phyloP scores from a whole-genome alignment of 2,329 filamentous ascomycete species.

The Penicillium sclerotigenum region DNA sequence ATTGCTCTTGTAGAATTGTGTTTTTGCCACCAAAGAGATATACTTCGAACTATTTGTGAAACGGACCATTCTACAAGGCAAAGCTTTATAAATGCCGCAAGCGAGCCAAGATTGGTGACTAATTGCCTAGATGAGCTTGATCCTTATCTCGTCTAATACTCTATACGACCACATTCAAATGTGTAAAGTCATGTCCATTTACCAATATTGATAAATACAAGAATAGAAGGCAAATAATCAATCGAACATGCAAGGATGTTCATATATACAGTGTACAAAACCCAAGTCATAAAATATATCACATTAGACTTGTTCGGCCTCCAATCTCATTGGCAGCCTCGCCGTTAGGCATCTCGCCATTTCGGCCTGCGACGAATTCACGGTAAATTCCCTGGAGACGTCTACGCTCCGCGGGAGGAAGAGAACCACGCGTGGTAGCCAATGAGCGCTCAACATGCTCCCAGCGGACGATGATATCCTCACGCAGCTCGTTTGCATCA shows the following conservation, averaged over 20 bases:
- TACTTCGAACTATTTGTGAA: no score
- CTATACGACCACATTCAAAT: not conserved
- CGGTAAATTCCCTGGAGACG: slow-evolving; percentile 77
- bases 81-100: not conserved
- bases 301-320: slow-evolving; percentile 92
- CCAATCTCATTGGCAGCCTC: slow-evolving; percentile 91
- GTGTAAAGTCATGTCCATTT: not conserved
- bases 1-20: not conserved
- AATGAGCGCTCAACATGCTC: slow-evolving; percentile 77
- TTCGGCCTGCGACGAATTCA: slow-evolving; percentile 89
- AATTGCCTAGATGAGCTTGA: not conserved
- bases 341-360: slow-evolving; percentile 92
- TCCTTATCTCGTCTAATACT: not conserved
- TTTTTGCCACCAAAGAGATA: no score
- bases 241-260: not conserved
- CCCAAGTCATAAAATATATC: slow-evolving; percentile 14
- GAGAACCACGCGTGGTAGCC: slow-evolving; percentile 73
- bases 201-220: slow-evolving; percentile 9
- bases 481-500: slow-evolving; percentile 36
- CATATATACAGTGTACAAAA: slow-evolving; percentile 23
- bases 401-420: slow-evolving; percentile 71
- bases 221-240: not conserved
- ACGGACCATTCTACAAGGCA: not conserved
- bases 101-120: not conserved
- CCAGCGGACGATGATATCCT: slow-evolving; percentile 81